Evolutionary conservation across 257 asterid genomes (phyloP).

Genomic region (Phtheirospermum japonicum): DNA sequence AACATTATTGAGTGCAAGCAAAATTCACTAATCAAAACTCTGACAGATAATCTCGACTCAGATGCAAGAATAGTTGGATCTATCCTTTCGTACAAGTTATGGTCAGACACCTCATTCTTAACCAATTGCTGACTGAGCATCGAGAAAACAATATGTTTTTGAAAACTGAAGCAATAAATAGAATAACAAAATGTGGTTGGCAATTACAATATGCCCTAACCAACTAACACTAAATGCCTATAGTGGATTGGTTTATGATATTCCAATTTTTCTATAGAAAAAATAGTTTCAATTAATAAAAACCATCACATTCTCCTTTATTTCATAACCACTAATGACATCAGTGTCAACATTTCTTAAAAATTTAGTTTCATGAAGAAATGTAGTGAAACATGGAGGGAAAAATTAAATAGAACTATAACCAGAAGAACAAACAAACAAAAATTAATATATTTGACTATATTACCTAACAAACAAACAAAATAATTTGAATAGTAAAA

Average conservation of each 20-base stretch:
- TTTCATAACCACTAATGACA: too few relatives aligned
- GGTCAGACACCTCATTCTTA: background rate
- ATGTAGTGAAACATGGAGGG: too few relatives aligned
- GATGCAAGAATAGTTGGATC: background rate
- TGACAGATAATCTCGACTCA: background rate
- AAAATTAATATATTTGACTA: conserved; percentile 2
- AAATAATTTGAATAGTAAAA: background rate
- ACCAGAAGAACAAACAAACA: background rate
- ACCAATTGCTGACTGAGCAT: background rate
- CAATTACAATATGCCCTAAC: background rate
- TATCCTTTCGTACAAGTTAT: background rate
- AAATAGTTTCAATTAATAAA: background rate
- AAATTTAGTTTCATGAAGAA: too few relatives aligned
- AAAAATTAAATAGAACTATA: background rate
- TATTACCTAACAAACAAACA: background rate
- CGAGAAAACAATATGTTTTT: background rate
- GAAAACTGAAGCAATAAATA: background rate
- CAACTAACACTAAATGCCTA: background rate
- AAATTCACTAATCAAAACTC: background rate
- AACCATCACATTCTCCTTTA: background rate
- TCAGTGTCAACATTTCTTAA: background rate
- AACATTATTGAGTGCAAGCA: background rate
- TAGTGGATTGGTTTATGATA: background rate
- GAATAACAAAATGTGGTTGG: background rate
- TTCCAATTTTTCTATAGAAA: background rate